Conservation (phyloP, 1,284 basidiomycete species). For the Wolfiporia cocos region DNA sequence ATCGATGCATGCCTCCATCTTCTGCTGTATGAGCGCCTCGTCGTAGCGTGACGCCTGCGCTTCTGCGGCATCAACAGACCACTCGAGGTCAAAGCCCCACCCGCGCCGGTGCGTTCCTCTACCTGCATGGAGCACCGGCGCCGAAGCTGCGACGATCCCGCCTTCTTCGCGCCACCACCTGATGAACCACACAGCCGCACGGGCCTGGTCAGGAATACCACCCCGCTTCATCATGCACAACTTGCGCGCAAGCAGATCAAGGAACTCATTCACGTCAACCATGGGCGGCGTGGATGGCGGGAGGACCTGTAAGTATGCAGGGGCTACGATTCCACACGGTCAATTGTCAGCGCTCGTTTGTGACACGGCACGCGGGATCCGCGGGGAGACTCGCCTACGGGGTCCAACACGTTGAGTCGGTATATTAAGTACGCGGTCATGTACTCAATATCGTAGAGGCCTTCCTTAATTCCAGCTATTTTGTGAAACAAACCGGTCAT, state of each 20-base stretch:
- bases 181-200: slow-evolving; percentile 78
- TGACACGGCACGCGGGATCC: slow-evolving; percentile 4
- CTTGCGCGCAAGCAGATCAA: slow-evolving; percentile 63
- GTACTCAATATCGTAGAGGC: slow-evolving; percentile 81
- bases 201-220: slow-evolving; percentile 60
- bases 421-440: slow-evolving; percentile 89
- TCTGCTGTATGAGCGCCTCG: slow-evolving; percentile 40
- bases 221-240: slow-evolving; percentile 81
- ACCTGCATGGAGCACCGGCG: slow-evolving; percentile 10
- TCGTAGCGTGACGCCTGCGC: slow-evolving; percentile 24
- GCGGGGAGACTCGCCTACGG: slow-evolving; percentile 45
- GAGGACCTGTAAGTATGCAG: slow-evolving; percentile 65
- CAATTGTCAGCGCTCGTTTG: slow-evolving; percentile 9
- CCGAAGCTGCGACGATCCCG: slow-evolving; percentile 35
- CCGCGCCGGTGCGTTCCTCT: slow-evolving; percentile 31
- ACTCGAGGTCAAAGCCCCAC: slow-evolving; percentile 83
- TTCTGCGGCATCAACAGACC: slow-evolving; percentile 34
- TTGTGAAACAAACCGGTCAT: neutral
- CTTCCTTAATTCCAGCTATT: slow-evolving; percentile 91
- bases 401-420: slow-evolving; percentile 75
- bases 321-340: slow-evolving; percentile 34
- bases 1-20: slow-evolving; percentile 69
- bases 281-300: slow-evolving; percentile 48
- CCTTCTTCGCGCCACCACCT: slow-evolving; percentile 82
- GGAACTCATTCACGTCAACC: slow-evolving; percentile 55